Evolutionary conservation across 73 alveolate genomes (phyloP).

Genomic region (Urostyla sp.): DNA sequence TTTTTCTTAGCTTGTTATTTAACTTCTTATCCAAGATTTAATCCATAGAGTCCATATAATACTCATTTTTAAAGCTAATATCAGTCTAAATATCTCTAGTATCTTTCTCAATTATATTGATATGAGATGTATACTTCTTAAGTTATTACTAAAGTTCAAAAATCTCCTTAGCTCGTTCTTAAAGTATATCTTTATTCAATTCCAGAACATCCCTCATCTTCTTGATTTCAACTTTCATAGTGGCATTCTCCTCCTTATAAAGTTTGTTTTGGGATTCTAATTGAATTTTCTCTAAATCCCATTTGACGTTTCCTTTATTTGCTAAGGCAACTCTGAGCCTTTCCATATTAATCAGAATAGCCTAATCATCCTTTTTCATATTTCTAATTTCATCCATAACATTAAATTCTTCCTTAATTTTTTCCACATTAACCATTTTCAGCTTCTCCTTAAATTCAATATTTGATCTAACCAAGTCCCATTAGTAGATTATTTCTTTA

Average conservation of each 20-base stretch:
- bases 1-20: conserved; percentile 40
- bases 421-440: conserved; percentile 12
- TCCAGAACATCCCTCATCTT: conserved; percentile 29
- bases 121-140: conserved; percentile 26
- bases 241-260: conserved; percentile 33
- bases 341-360: conserved; percentile 37
- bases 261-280: conserved; percentile 34
- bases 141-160: conserved; percentile 18
- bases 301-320: background rate
- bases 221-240: conserved; percentile 26
- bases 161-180: conserved; percentile 43
- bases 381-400: conserved; percentile 28
- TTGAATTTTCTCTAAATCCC: conserved; percentile 51
- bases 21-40: conserved; percentile 42
- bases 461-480: conserved; percentile 57
- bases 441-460: conserved; percentile 6
- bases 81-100: conserved; percentile 43
- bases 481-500: conserved; percentile 11
- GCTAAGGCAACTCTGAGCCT: conserved; percentile 26
- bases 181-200: background rate
- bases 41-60: conserved; percentile 42
- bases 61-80: conserved; percentile 49
- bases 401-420: conserved; percentile 28
- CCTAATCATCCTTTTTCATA: conserved; percentile 54
- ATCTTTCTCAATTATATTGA: conserved; percentile 8